Evolutionary conservation across 768 basidiomycete species (phyloP).

Genomic region (Pisolithus albus): DNA sequence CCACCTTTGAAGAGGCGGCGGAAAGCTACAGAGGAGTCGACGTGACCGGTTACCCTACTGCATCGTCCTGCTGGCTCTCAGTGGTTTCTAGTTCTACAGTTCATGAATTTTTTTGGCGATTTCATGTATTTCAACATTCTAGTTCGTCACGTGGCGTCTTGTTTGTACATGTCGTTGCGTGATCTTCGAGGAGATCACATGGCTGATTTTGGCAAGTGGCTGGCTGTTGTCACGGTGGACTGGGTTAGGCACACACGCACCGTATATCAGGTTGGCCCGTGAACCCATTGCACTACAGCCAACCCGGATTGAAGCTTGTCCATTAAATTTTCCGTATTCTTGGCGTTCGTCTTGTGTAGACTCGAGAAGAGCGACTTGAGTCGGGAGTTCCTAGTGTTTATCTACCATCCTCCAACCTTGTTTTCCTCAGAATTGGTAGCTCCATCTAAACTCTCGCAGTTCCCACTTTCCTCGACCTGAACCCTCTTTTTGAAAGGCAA

Average conservation of each 20-base stretch:
- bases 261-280: conserved; percentile 19
- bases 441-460: conserved; percentile 7
- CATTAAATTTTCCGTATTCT: background rate
- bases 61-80: background rate
- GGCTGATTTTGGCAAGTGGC: conserved; percentile 1
- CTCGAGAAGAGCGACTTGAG: background rate
- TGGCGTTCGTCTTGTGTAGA: background rate
- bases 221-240: no score
- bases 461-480: background rate
- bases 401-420: background rate
- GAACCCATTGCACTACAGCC: conserved; percentile 13
- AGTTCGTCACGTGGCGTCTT: background rate
- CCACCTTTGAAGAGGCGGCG: conserved; percentile 50
- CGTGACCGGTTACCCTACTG: conserved; percentile 17
- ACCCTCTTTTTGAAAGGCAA: conserved; percentile 7
- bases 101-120: background rate
- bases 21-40: conserved; percentile 28
- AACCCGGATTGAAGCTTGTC: conserved; percentile 5
- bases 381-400: background rate
- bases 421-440: conserved; percentile 11
- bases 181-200: conserved; percentile 6
- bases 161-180: conserved; percentile 19
- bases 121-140: background rate
- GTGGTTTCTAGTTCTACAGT: no score
- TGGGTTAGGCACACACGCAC: conserved; percentile 6